These are phyloP conservation scores for Gossypium herbaceum DNA, from an alignment of 345 rosid species.

Conservation along the genomic window DNA sequence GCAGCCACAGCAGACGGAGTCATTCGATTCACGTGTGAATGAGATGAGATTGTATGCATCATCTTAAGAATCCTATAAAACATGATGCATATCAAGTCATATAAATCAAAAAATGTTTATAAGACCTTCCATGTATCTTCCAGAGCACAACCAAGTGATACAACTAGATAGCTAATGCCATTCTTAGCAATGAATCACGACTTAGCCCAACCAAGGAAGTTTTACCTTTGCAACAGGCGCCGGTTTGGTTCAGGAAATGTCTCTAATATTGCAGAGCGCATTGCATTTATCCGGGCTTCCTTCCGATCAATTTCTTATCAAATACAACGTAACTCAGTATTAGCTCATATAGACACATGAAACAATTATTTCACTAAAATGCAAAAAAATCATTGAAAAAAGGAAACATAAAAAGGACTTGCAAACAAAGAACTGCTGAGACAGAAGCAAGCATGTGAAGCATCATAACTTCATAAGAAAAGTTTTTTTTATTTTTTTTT, in stretches of 20 bases:
- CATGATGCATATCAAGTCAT: conserved; percentile 15
- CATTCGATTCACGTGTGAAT: conserved; percentile 89
- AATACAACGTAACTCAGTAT: conserved; percentile 14
- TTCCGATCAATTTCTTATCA: conserved; percentile 77
- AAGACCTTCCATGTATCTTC: neutral
- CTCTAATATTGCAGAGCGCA: conserved; percentile 81
- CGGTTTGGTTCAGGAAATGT: conserved; percentile 99
- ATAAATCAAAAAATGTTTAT: neutral
- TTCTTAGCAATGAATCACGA: neutral
- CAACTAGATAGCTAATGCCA: neutral
- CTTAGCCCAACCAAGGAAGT: neutral
- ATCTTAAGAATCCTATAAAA: conserved; percentile 78
- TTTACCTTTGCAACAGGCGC: conserved; percentile 81
- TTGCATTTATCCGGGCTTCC: conserved; percentile 74
- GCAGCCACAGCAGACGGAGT: conserved; percentile 96
- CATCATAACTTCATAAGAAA: neutral
- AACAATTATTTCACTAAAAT: neutral
- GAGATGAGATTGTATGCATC: conserved; percentile 83
- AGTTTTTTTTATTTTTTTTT: neutral
- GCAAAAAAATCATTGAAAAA: neutral
- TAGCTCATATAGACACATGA: conserved; percentile 1
- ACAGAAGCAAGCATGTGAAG: neutral
- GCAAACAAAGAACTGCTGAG: neutral
- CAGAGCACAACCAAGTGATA: conserved; percentile 5
- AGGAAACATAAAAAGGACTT: neutral